Percentiles rank a stretch among this genome's conserved stretches.
Evolutionary conservation across 2,329 filamentous ascomycete species (phyloP).

Genomic region (Bipolaris oryzae): DNA sequence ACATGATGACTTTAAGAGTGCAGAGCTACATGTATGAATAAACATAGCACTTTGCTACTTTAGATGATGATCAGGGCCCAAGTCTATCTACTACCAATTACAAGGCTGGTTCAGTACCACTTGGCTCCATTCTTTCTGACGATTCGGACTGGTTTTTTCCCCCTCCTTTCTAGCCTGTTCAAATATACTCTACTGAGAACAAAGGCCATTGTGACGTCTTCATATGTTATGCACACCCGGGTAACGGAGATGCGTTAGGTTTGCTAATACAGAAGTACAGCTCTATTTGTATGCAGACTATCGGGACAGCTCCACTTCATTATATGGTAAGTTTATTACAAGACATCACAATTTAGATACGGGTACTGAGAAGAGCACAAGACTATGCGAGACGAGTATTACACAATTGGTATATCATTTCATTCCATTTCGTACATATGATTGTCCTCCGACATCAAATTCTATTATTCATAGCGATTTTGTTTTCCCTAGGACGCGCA

Average conservation of each 20-base stretch:
- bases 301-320: not conserved
- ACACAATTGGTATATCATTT: constrained; percentile 3
- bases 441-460: constrained; percentile 6
- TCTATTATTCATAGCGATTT: constrained; percentile 14
- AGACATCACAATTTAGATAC: not conserved
- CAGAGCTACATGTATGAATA: constrained; percentile 27
- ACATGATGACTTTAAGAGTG: constrained; percentile 42
- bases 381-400: not conserved
- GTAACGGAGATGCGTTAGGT: not conserved
- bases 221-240: not conserved
- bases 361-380: not conserved
- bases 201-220: not conserved
- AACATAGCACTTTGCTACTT: constrained; percentile 19
- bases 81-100: constrained; percentile 5
- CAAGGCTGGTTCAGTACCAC: not conserved
- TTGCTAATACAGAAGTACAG: not conserved
- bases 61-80: constrained; percentile 1
- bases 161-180: too few species aligned
- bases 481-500: not conserved
- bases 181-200: not conserved
- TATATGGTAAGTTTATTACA: not conserved
- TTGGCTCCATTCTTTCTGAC: not conserved
- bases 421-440: constrained; percentile 11
- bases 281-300: not conserved
- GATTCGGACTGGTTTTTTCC: not conserved